Base-by-base conservation (phyloP, 2,329 filamentous ascomycete genomes). In the Chaetomiaceae sp. region DNA sequence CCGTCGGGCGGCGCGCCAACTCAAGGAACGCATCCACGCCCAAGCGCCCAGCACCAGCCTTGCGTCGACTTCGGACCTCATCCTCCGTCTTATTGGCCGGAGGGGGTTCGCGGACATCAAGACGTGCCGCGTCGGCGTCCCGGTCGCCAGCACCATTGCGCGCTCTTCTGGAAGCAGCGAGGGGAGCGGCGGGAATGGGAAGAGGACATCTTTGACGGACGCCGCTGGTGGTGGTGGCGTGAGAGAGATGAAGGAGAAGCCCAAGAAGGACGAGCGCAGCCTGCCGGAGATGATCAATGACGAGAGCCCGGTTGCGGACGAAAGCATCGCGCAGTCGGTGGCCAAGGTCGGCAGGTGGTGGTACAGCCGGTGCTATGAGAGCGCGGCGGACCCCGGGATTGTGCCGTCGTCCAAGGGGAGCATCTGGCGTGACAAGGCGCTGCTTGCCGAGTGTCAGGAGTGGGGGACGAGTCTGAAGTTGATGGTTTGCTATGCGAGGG, bases 291-390 rank as follows among this genome's bases (percentile, higher is more conserved):
- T 89, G 70, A 85, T 89, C 68, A 82, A 77, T 25, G 84, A 89
- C 57, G 77, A 83, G 31, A 79, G 81, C n/a, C 75, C 81, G 0
- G 73, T 79, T 13, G 85, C 86, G 19, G 89, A 96, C 59, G 88
- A 90, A 63, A 85, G 83, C 58, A 96, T 97, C 63, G 89, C 89
- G 13, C 91, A 89, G 63, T 95, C 95, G 77, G 90, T 97, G 19
- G 86, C 90, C 14, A 86, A 84, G 56, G 92, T 97, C 10, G 92
- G 90, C 2, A 80, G 93, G 38, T 97, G 92, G 89, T 99, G 93
- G 93, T 97, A 96, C 69, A 87, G 83, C 9, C 82, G 87, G 46
- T 96, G 92, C 73, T 97, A 96, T 66, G 92, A 96, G 69, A 81
- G 78, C 50, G 76, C 79, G 4, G 74, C 83, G 8, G 68, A 79